Evolutionary conservation across 495 filamentous ascomycete genomes (phyloP).

Genomic region (Durotheca rogersii): DNA sequence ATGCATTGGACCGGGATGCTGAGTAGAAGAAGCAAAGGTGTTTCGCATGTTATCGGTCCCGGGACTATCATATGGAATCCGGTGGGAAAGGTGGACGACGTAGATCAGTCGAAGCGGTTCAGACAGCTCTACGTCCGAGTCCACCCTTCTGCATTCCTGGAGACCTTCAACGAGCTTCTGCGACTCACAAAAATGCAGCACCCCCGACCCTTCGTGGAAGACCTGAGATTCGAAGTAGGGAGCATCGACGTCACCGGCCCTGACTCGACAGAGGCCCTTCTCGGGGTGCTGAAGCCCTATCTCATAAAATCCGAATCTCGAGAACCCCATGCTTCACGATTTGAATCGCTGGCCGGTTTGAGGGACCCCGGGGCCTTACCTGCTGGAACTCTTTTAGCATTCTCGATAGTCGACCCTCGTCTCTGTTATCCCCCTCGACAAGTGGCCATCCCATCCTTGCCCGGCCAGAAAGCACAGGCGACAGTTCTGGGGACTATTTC

Average conservation of each 20-base stretch:
- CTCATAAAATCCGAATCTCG: conserved; percentile 21
- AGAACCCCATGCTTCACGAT: conserved; percentile 55
- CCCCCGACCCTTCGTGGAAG: conserved; percentile 75
- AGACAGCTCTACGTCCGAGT: conserved; percentile 71
- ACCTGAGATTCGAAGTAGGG: conserved; percentile 90
- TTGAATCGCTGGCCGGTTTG: conserved; percentile 64
- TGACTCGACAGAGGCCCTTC: conserved; percentile 75
- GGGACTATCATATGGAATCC: conserved; percentile 71
- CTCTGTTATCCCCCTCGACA: conserved; percentile 67
- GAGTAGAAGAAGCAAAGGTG: conserved; percentile 56
- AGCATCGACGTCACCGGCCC: conserved; percentile 89
- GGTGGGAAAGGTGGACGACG: conserved; percentile 14
- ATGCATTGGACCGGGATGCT: conserved; percentile 69
- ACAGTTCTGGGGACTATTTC: conserved; percentile 55
- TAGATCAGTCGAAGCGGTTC: conserved; percentile 43
- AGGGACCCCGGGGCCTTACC: conserved; percentile 80
- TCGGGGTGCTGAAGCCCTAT: conserved; percentile 67
- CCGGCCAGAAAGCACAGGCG: conserved; percentile 53
- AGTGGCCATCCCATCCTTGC: conserved; percentile 41
- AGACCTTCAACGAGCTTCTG: conserved; percentile 78
- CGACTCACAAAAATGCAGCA: conserved; percentile 67
- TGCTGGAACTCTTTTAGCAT: conserved; percentile 66
- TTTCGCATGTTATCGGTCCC: conserved; percentile 66
- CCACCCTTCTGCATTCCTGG: conserved; percentile 86
- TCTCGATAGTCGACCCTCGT: conserved; percentile 76